phyloP scores from a whole-genome alignment of 345 rosid genomes.

The Durio zibethinus region DNA sequence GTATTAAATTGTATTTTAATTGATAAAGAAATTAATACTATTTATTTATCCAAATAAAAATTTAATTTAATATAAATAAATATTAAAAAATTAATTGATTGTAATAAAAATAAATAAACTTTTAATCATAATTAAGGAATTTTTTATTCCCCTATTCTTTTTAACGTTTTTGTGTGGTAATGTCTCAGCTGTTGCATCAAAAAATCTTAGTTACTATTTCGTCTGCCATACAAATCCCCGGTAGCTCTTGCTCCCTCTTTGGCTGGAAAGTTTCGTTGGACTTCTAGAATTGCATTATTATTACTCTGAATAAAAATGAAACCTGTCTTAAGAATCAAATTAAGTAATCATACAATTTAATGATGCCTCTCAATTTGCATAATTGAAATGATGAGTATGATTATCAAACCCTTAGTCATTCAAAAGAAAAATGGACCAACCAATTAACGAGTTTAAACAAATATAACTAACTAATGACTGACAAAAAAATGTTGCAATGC shows the following conservation, averaged over 20 bases:
- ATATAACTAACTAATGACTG: no score
- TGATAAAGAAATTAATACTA: no score
- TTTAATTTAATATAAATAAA: no score
- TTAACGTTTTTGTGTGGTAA: not conserved
- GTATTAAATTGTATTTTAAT: no score
- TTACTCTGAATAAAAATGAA: not conserved
- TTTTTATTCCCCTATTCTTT: no score
- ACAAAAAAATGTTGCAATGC: no score
- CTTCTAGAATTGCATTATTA: not conserved
- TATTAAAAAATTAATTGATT: no score
- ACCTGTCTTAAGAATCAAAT: not conserved
- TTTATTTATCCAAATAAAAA: no score
- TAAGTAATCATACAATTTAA: not conserved
- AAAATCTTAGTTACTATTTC: conserved; percentile 15
- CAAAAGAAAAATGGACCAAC: not conserved
- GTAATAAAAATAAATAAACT: no score
- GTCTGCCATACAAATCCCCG: conserved; percentile 1
- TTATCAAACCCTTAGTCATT: not conserved
- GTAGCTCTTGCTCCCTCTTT: not conserved
- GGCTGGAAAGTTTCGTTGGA: not conserved
- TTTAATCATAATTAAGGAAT: no score
- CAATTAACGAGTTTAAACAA: not conserved
- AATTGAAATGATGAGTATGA: not conserved
- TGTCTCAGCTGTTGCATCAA: conserved; percentile 26
- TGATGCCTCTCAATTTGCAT: not conserved